Evolutionary conservation across 2,329 filamentous ascomycete species (phyloP), one percentile per base, ranked within the genome.

Genomic region (Coniochaeta pulveracea): DNA sequence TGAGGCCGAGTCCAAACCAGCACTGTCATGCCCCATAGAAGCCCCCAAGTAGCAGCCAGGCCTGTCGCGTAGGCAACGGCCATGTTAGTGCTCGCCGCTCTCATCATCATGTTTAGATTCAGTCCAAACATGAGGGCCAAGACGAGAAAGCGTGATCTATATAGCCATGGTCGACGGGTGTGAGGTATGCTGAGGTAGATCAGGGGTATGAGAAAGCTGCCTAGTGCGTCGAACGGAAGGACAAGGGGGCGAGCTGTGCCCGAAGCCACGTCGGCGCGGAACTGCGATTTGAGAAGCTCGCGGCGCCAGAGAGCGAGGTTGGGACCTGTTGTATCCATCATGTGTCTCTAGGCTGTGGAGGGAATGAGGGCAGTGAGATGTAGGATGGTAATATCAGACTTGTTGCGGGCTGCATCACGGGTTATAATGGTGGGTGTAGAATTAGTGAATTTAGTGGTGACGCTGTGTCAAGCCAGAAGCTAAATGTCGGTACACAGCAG

Each of bases 151-250:
- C 64, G 53, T 19, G 61, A 57, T 7, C 45, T 54, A 42, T 69
- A 70, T 9, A 75, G 43, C 64, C 64, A 69, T 5, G 61, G 61
- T 7, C 62, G 56, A 2, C 55, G 51, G 19, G 50, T 56, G 43
- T 78, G 72, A 2, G 72, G 69, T 38, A 78, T 57, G 31, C 64
- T 53, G 10, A 79, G 60, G 49, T 74, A 80, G 4, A 72, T 40
- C 1, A 63, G 49, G 0, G 70, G 67, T 3, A 79, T 35, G 26
- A 72, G 30, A 27, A 67, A 55, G 18, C 60, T 46, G 4, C 61
- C 64, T 15, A 71, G 37, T 6, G 75, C 37, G 35, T 60, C 55
- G 37, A 69, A 65, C 0, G 72, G 72, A 6, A 77, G 24, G 12
- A 77, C 44, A 12, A 76, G 55, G 3, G 69, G 71, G 26, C 51